A percentile compares a stretch with the other conserved stretches of the same genome.
These are phyloP conservation scores for Bruguiera parviflora DNA, from an alignment of 345 rosid species.

Conservation along the genomic window DNA sequence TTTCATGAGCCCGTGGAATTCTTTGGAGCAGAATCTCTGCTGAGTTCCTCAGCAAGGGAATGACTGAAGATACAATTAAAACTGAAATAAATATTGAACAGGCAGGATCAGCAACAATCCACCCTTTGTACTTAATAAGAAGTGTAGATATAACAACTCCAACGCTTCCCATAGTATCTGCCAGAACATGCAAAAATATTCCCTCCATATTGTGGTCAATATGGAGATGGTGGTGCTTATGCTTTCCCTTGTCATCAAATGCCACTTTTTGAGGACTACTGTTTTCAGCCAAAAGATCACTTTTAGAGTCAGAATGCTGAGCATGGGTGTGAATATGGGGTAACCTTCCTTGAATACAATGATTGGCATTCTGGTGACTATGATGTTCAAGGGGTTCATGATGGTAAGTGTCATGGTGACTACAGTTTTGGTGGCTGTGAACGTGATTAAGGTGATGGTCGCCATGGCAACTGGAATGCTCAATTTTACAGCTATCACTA, in stretches of 20 bases:
- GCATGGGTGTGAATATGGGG: background rate
- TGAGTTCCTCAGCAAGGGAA: slow-evolving; percentile 86
- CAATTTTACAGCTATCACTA: background rate
- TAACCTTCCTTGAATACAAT: slow-evolving; percentile 3
- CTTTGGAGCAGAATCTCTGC: slow-evolving; percentile 86
- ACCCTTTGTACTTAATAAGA: slow-evolving; percentile 89
- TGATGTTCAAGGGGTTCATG: slow-evolving; percentile 16
- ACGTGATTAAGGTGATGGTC: slow-evolving; percentile 27
- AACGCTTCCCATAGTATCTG: slow-evolving; percentile 96
- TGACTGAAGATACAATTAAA: slow-evolving; percentile 80
- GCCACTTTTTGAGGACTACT: background rate
- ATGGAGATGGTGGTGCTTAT: slow-evolving; percentile 50
- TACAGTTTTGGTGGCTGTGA: slow-evolving; percentile 9
- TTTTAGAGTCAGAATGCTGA: slow-evolving; percentile 14
- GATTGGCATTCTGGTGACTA: slow-evolving; percentile 2
- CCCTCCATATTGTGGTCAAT: slow-evolving; percentile 99
- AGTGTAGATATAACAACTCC: slow-evolving; percentile 96
- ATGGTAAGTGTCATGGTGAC: slow-evolving; percentile 1
- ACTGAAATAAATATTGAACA: slow-evolving; percentile 88
- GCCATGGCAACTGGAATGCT: slow-evolving; percentile 10
- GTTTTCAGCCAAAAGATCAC: slow-evolving; percentile 13
- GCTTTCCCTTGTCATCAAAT: slow-evolving; percentile 17
- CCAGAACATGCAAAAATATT: slow-evolving; percentile 87
- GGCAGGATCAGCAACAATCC: slow-evolving; percentile 98
- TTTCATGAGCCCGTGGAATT: slow-evolving; percentile 74